Percentiles rank a stretch among this genome's conserved stretches.
Evolutionary conservation across 805 yeast genomes (phyloP).

Genomic region (Saturnispora hagleri): DNA sequence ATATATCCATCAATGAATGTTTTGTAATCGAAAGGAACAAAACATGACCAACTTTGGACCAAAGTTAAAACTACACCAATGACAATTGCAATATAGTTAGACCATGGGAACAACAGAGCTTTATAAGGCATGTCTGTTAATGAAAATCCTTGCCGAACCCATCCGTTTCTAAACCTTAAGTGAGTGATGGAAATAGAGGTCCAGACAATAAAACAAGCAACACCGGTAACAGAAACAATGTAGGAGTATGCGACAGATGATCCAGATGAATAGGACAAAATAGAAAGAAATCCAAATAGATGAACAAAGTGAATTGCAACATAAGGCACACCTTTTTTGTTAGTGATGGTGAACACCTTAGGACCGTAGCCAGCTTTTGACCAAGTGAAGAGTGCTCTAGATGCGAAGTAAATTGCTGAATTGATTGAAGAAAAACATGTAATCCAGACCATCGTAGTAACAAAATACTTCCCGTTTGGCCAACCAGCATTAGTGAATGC

Average conservation of each 20-base stretch:
- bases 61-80: constrained; percentile 45
- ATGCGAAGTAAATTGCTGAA: constrained; percentile 59
- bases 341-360: constrained; percentile 40
- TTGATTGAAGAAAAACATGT: constrained; percentile 65
- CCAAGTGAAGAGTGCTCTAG: constrained; percentile 57
- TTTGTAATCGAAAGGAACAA: constrained; percentile 51
- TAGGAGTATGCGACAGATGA: constrained; percentile 52
- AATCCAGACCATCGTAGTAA: constrained; percentile 53
- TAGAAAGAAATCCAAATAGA: constrained; percentile 44
- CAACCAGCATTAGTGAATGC: constrained; percentile 45
- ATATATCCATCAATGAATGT: constrained; percentile 53
- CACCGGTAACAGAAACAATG: constrained; percentile 56
- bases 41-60: constrained; percentile 59
- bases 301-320: constrained; percentile 48
- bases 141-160: constrained; percentile 34
- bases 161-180: constrained; percentile 44
- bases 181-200: constrained; percentile 49
- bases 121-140: constrained; percentile 44
- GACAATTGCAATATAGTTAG: constrained; percentile 40
- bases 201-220: constrained; percentile 63
- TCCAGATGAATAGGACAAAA: constrained; percentile 49
- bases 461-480: constrained; percentile 41
- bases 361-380: constrained; percentile 44
- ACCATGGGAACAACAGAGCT: constrained; percentile 42
- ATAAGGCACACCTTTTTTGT: constrained; percentile 55